Conservation (phyloP, 75 land plant genomes). For the Ceratopteris richardii region DNA sequence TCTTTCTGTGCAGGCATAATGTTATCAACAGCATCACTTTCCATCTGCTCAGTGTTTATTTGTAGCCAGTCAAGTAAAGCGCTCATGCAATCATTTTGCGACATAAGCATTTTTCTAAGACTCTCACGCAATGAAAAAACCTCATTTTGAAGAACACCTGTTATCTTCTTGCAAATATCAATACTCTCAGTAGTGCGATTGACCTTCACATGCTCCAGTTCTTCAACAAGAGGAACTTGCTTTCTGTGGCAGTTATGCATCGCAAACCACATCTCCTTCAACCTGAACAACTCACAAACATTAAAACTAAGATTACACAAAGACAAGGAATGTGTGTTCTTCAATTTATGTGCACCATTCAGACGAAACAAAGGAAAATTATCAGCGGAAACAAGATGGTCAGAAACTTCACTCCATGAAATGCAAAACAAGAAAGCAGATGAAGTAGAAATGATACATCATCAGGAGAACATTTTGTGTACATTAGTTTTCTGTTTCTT, state of each 20-base stretch:
- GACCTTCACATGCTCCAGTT: slow-evolving; percentile 10
- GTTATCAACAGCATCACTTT: background rate
- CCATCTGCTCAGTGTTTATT: background rate
- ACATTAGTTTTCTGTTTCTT: too few relatives aligned
- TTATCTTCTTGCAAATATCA: slow-evolving; percentile 19
- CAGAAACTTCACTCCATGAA: too few relatives aligned
- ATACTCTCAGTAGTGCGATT: slow-evolving; percentile 15
- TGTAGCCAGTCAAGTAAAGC: background rate
- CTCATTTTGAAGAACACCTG: slow-evolving; percentile 13
- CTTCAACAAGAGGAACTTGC: slow-evolving; percentile 15
- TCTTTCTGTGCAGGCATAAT: background rate
- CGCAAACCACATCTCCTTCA: slow-evolving; percentile 20
- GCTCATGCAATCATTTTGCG: slow-evolving; percentile 9
- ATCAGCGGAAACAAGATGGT: too few relatives aligned
- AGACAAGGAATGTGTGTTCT: too few relatives aligned
- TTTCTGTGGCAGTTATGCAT: slow-evolving; percentile 22
- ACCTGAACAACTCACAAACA: background rate
- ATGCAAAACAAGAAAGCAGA: too few relatives aligned
- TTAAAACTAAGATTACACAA: too few relatives aligned
- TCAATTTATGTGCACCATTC: too few relatives aligned
- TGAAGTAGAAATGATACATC: too few relatives aligned
- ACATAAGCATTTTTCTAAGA: slow-evolving; percentile 16
- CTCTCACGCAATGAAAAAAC: slow-evolving; percentile 15
- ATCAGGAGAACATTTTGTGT: too few relatives aligned
- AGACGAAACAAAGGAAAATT: too few relatives aligned